phyloP scores from a whole-genome alignment of 2,329 filamentous ascomycete species.

The Pyrenochaeta sp. region DNA sequence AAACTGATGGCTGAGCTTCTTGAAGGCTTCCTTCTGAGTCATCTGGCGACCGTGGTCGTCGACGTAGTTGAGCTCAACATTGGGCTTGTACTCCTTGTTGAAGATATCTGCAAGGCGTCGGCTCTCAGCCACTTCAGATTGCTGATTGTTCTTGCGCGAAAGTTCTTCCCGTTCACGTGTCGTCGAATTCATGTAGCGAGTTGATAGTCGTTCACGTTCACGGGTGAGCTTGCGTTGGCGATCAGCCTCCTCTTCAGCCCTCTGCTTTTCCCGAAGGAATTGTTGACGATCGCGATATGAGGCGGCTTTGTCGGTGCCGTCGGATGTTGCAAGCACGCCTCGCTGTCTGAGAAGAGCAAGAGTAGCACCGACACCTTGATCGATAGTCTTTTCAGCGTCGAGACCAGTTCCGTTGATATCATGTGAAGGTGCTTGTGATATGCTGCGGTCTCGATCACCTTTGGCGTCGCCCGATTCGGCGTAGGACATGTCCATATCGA shows the following conservation, averaged over 20 bases:
- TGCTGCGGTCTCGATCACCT: constrained; percentile 44
- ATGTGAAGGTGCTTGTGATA: constrained; percentile 49
- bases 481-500: constrained; percentile 62
- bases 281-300: constrained; percentile 74
- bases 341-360: constrained; percentile 84
- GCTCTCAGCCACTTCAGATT: constrained; percentile 84
- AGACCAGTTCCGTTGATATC: constrained; percentile 73
- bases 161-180: constrained; percentile 90
- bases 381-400: constrained; percentile 83
- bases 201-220: constrained; percentile 84
- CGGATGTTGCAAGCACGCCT: constrained; percentile 74
- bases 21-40: constrained; percentile 96
- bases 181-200: constrained; percentile 86
- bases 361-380: constrained; percentile 80
- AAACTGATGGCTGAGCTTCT: constrained; percentile 95
- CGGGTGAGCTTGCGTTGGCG: constrained; percentile 79
- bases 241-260: constrained; percentile 81
- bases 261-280: constrained; percentile 80
- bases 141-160: constrained; percentile 85
- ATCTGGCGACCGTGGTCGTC: constrained; percentile 87
- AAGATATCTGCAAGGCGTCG: constrained; percentile 85
- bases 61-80: constrained; percentile 86
- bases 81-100: constrained; percentile 86
- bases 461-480: constrained; percentile 60
- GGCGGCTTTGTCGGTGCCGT: constrained; percentile 69